Evolutionary conservation across 352 stramenopile species (phyloP).

Genomic region (Pilasporangium apinafurcum): DNA sequence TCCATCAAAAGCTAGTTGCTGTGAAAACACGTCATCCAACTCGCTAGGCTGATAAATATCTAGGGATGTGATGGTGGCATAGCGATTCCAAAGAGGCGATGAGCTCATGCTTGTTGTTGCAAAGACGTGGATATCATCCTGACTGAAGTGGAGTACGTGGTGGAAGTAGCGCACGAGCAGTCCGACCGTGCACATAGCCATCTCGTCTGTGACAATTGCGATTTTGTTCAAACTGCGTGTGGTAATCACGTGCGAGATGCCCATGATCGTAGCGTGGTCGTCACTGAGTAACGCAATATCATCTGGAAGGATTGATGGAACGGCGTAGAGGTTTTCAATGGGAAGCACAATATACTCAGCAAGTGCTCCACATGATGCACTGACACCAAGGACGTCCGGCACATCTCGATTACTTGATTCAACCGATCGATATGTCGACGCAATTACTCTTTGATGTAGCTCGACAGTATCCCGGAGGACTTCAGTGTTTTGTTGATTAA

Average conservation of each 20-base stretch:
- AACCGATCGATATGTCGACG: constrained; percentile 14
- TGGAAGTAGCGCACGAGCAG: constrained; percentile 23
- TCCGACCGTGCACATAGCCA: constrained; percentile 9
- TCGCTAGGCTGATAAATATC: constrained; percentile 24
- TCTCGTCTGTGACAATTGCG: constrained; percentile 14
- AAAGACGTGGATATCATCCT: constrained; percentile 21
- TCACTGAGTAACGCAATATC: constrained; percentile 32
- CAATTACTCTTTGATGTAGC: constrained; percentile 2
- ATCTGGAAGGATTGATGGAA: constrained; percentile 23
- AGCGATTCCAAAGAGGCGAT: not conserved
- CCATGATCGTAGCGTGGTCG: constrained; percentile 30
- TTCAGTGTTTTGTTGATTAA: not conserved
- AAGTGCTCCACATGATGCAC: constrained; percentile 19
- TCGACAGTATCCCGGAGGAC: too few relatives aligned
- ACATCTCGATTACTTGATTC: constrained; percentile 5
- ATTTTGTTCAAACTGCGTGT: constrained; percentile 12
- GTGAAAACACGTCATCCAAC: constrained; percentile 9
- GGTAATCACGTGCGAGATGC: constrained; percentile 20
- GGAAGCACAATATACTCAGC: constrained; percentile 37
- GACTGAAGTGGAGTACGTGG: constrained; percentile 11
- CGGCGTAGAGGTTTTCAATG: constrained; percentile 16
- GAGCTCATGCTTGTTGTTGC: constrained; percentile 1
- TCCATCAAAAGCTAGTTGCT: constrained; percentile 18
- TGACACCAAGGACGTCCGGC: constrained; percentile 15
- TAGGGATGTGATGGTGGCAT: constrained; percentile 22